A percentile compares a stretch with the other conserved stretches of the same genome.
Evolutionary conservation across 2,329 filamentous ascomycete genomes (phyloP).

Genomic region (Arthrobotrys megalospora): DNA sequence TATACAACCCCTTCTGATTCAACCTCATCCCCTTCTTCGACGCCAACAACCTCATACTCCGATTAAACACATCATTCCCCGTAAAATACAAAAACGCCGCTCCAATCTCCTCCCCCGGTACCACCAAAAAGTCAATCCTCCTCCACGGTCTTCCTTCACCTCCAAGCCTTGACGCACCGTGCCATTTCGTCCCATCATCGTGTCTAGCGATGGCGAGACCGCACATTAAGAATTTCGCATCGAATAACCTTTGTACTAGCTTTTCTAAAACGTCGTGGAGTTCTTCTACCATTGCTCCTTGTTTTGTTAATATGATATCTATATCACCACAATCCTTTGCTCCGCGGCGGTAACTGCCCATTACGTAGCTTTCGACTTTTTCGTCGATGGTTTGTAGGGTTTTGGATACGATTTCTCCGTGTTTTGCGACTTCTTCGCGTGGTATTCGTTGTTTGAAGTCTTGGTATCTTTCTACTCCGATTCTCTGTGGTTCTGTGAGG

Average conservation of each 20-base stretch:
- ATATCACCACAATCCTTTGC: conserved; percentile 81
- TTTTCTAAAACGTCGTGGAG: conserved; percentile 73
- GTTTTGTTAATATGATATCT: conserved; percentile 85
- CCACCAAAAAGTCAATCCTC: conserved; percentile 78
- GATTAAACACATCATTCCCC: conserved; percentile 94
- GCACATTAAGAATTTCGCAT: conserved; percentile 74
- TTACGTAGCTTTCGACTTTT: conserved; percentile 79
- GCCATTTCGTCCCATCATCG: conserved; percentile 77
- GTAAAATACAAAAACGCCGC: conserved; percentile 95
- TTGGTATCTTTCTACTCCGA: conserved; percentile 84
- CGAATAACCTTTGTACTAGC: conserved; percentile 76
- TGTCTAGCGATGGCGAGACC: conserved; percentile 73
- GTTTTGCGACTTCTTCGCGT: conserved; percentile 79
- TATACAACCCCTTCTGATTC: conserved; percentile 86
- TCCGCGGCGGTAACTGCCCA: conserved; percentile 88
- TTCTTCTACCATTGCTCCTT: conserved; percentile 69
- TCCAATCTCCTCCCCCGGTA: conserved; percentile 83
- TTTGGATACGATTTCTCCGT: conserved; percentile 76
- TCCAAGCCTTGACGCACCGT: conserved; percentile 72
- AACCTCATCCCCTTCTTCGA: conserved; percentile 85
- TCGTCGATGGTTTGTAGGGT: conserved; percentile 75
- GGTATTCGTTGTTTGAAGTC: conserved; percentile 86
- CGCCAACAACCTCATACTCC: conserved; percentile 84
- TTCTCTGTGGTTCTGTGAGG: conserved; percentile 78
- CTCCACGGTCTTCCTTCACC: conserved; percentile 60